Evolutionary conservation across 768 basidiomycete genomes (phyloP).

Genomic region (Termitomyces heimii): DNA sequence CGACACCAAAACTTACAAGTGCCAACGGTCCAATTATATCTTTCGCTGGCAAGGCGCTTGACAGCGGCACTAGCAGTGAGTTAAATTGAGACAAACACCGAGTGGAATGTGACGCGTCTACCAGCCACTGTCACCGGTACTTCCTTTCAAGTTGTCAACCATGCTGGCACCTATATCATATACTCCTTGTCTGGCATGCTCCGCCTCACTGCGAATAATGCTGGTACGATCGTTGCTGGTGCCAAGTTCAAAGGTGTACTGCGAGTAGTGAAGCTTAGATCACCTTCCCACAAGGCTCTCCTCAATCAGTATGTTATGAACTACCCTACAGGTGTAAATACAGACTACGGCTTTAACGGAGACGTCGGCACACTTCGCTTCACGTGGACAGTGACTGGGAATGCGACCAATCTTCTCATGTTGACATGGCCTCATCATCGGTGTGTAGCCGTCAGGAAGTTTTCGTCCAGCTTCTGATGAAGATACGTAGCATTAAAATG

Average conservation of each 20-base stretch:
- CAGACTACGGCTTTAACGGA: slow-evolving; percentile 24
- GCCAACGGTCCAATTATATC: slow-evolving; percentile 23
- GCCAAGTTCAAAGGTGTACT: slow-evolving; percentile 21
- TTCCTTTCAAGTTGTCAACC: slow-evolving; percentile 22
- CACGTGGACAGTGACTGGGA: slow-evolving; percentile 25
- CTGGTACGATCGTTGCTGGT: slow-evolving; percentile 18
- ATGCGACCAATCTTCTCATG: slow-evolving; percentile 22
- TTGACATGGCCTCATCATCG: slow-evolving; percentile 30
- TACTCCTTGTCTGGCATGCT: slow-evolving; percentile 26
- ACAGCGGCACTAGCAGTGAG: slow-evolving; percentile 14
- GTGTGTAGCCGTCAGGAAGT: slow-evolving; percentile 12
- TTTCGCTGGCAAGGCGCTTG: slow-evolving; percentile 19
- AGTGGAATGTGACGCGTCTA: background rate
- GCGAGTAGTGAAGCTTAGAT: slow-evolving; percentile 22
- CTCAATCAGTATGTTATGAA: slow-evolving; percentile 23
- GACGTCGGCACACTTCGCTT: slow-evolving; percentile 24
- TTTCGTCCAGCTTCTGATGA: background rate
- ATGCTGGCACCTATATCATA: slow-evolving; percentile 24
- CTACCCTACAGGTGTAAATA: slow-evolving; percentile 22
- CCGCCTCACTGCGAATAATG: slow-evolving; percentile 18
- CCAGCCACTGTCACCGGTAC: slow-evolving; percentile 21
- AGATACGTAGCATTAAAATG: slow-evolving; percentile 12
- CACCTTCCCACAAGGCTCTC: slow-evolving; percentile 18
- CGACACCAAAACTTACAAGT: slow-evolving; percentile 25
- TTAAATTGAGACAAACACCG: background rate